These are phyloP conservation scores for Macrolepiota dolichaula DNA, from an alignment of 768 basidiomycete genomes.

Conservation along the genomic window DNA sequence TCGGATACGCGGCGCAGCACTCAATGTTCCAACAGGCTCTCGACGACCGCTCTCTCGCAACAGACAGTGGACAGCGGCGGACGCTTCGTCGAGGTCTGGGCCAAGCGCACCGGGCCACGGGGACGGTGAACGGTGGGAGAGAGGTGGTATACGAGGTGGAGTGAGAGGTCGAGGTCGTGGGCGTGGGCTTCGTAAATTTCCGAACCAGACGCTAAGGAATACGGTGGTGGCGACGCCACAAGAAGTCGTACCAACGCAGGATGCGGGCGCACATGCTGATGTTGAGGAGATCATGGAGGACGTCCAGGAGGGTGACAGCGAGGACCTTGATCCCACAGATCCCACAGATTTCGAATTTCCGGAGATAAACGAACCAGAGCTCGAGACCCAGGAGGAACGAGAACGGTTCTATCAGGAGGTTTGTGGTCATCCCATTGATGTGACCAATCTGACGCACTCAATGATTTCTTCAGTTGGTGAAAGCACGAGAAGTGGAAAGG, in stretches of 20 bases:
- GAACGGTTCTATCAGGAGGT: slow-evolving; percentile 76
- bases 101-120: slow-evolving; percentile 31
- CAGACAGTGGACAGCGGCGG: slow-evolving; percentile 58
- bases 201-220: slow-evolving; percentile 37
- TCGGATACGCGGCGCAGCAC: slow-evolving; percentile 7
- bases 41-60: slow-evolving; percentile 44
- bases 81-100: slow-evolving; percentile 31
- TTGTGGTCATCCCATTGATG: slow-evolving; percentile 16
- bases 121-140: slow-evolving; percentile 60
- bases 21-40: slow-evolving; percentile 12
- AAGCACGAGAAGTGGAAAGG: slow-evolving; percentile 67
- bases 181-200: slow-evolving; percentile 29
- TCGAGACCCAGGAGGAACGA: slow-evolving; percentile 59
- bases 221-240: slow-evolving; percentile 21
- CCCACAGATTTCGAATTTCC: slow-evolving; percentile 13
- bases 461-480: slow-evolving; percentile 49
- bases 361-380: slow-evolving; percentile 44
- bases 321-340: slow-evolving; percentile 6
- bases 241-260: slow-evolving; percentile 25
- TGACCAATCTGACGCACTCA: slow-evolving; percentile 17
- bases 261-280: slow-evolving; percentile 30
- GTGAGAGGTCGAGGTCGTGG: slow-evolving; percentile 41
- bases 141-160: slow-evolving; percentile 54
- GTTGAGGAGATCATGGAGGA: slow-evolving; percentile 29
- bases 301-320: slow-evolving; percentile 19